Evolutionary conservation across 148 eudicot genomes (phyloP).

Genomic region (Pouteria glomerata): DNA sequence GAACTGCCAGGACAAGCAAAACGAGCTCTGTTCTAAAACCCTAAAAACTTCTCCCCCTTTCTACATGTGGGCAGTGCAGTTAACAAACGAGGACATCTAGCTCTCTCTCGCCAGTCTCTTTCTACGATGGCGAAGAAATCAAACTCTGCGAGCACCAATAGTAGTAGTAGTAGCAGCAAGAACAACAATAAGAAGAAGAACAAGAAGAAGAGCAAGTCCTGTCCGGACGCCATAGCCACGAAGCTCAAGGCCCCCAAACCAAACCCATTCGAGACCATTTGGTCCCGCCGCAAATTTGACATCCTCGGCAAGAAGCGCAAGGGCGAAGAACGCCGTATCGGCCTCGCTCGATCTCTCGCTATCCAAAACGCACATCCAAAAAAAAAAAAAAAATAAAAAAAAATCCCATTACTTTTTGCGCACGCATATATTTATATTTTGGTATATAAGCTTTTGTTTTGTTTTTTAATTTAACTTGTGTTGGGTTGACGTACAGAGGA

Average conservation of each 20-base stretch:
- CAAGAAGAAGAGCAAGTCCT: conserved; percentile 31
- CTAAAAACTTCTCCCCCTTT: too few species aligned
- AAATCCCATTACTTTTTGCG: too few species aligned
- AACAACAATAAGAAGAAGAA: conserved; percentile 43
- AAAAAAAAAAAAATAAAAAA: too few species aligned
- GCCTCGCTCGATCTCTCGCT: conserved; percentile 74
- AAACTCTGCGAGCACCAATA: background rate
- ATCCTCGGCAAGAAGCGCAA: conserved; percentile 79
- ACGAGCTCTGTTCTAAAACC: too few species aligned
- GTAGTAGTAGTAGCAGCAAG: background rate
- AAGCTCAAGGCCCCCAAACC: conserved; percentile 42
- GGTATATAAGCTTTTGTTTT: background rate
- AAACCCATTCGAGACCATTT: conserved; percentile 85
- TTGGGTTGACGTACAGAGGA: conserved; percentile 48
- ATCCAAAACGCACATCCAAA: conserved; percentile 51
- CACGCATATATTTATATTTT: too few species aligned
- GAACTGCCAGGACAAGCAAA: too few species aligned
- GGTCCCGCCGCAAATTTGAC: conserved; percentile 86
- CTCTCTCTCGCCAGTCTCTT: too few species aligned
- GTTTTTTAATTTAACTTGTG: conserved; percentile 2
- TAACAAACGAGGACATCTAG: too few species aligned
- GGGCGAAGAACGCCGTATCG: conserved; percentile 73
- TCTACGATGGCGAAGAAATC: conserved; percentile 58
- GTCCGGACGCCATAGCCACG: conserved; percentile 43
- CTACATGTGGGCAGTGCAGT: too few species aligned